Conservation (phyloP, 805 yeast genomes). For the Candida vartiovaarae region DNA sequence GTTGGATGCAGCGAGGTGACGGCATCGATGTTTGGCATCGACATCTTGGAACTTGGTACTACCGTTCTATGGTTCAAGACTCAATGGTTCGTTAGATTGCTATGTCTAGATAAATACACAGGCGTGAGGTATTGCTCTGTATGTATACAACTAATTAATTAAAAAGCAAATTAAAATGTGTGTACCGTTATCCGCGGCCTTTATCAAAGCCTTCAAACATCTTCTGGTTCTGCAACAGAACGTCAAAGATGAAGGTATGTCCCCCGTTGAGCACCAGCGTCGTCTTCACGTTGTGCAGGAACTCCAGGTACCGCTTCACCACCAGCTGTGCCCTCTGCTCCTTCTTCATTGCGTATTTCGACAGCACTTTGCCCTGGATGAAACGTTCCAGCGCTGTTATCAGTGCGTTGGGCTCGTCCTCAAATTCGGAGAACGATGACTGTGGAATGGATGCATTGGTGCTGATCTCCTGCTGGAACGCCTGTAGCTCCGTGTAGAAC, state of each 20-base stretch:
- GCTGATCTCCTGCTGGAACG: conserved; percentile 27
- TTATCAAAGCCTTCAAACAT: conserved; percentile 34
- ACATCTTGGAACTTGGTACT: too few relatives aligned
- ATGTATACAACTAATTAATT: too few relatives aligned
- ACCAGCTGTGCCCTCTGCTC: conserved; percentile 15
- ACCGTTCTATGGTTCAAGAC: too few relatives aligned
- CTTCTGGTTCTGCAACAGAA: conserved; percentile 40
- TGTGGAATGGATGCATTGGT: conserved; percentile 15
- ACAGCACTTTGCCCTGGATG: conserved; percentile 27
- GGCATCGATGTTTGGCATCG: conserved; percentile 10
- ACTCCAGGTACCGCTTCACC: conserved; percentile 27
- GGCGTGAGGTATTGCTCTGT: too few relatives aligned
- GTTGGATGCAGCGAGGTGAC: conserved; percentile 1
- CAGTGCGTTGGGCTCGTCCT: conserved; percentile 31
- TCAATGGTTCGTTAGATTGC: too few relatives aligned
- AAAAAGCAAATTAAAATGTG: too few relatives aligned
- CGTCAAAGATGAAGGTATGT: conserved; percentile 50
- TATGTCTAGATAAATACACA: too few relatives aligned
- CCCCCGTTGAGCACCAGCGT: conserved; percentile 50
- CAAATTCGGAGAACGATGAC: conserved; percentile 32
- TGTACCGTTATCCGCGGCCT: background rate
- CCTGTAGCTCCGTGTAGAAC: conserved; percentile 35
- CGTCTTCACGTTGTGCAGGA: conserved; percentile 35
- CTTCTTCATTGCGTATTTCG: conserved; percentile 10
- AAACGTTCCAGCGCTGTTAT: conserved; percentile 33